phyloP scores from a whole-genome alignment of 2,329 filamentous ascomycete species.

The Calonectria henricotiae region DNA sequence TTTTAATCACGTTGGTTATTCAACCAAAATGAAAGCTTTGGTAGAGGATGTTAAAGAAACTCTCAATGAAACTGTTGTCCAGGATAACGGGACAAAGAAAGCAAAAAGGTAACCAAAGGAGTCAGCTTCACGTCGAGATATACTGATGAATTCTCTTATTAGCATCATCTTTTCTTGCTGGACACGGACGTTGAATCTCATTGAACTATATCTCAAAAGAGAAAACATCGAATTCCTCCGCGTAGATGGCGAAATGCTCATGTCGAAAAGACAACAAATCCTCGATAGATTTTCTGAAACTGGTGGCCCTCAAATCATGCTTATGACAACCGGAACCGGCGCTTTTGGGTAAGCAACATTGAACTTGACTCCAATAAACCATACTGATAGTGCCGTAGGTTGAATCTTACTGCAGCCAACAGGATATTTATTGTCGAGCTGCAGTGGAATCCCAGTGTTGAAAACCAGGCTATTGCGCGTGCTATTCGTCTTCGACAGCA shows the following conservation, averaged over 20 bases:
- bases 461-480: constrained; percentile 68
- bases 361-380: fast-evolving
- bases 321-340: constrained; percentile 71
- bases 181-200: constrained; percentile 62
- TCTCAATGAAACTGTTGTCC: constrained; percentile 3
- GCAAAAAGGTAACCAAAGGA: constrained; percentile 9
- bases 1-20: constrained; percentile 52
- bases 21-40: constrained; percentile 56
- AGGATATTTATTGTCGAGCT: constrained; percentile 69
- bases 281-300: constrained; percentile 59
- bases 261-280: constrained; percentile 57
- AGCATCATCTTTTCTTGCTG: constrained; percentile 67
- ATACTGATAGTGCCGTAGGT: constrained; percentile 43
- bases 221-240: constrained; percentile 55
- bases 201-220: constrained; percentile 53
- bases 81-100: constrained; percentile 3
- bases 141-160: neutral
- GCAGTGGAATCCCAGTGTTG: constrained; percentile 71
- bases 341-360: constrained; percentile 63
- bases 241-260: constrained; percentile 64
- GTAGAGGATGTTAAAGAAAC: constrained; percentile 53
- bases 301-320: constrained; percentile 57
- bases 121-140: no score
- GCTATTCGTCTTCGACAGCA: constrained; percentile 66
- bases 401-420: constrained; percentile 67